Base-by-base conservation (phyloP, 2,329 filamentous ascomycete species). In the Fusarium sp. region DNA sequence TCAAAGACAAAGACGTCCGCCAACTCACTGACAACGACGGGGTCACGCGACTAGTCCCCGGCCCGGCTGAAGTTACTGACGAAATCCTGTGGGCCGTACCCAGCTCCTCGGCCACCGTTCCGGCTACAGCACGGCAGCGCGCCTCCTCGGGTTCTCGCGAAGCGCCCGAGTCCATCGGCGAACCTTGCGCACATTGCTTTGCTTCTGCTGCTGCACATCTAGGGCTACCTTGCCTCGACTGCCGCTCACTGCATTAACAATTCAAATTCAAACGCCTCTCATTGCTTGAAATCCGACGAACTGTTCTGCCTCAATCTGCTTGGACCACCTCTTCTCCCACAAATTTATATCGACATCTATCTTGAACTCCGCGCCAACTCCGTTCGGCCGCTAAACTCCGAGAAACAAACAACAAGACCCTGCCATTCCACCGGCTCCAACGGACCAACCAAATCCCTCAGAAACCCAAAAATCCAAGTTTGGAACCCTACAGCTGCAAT, bases 181-280 rank as follows among this genome's bases (percentile, higher is more conserved):
- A 64, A 64, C 62, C 62, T 59, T 64, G 62, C 14, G 42, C n/a
- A 34, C 37, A 35, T 27, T 57, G 37, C 50, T 64, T 16, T n/a
- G 67, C 45, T 20, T 29, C n/a, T 29, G 29, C 29, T 31, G n/a
- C n/a, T 31, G 42, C 24, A 20, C 58, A 61, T 34, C 58, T 45
- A 61, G 72, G 62, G 63, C 60, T 65, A 68, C 34, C 56, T 61
- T 38, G 71, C 57, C 66, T 40, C 58, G 22, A 65, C 56, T 63
- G 59, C 64, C 71, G 50, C 61, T 52, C 47, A 52, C 47, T 72
- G 71, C 71, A 72, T 74, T 69, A 63, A 72, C 68, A 70, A 70
- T 67, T 60, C 68, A 62, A 50, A 64, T 35, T 58, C 14, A 35
- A 20, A 37, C 24, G 29, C 62, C 20, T 27, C n/a, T 20, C 18